Percentiles rank a stretch among this genome's conserved stretches.
These are phyloP conservation scores for Heritiera littoralis DNA, from an alignment of 345 rosid genomes.

Conservation along the genomic window DNA sequence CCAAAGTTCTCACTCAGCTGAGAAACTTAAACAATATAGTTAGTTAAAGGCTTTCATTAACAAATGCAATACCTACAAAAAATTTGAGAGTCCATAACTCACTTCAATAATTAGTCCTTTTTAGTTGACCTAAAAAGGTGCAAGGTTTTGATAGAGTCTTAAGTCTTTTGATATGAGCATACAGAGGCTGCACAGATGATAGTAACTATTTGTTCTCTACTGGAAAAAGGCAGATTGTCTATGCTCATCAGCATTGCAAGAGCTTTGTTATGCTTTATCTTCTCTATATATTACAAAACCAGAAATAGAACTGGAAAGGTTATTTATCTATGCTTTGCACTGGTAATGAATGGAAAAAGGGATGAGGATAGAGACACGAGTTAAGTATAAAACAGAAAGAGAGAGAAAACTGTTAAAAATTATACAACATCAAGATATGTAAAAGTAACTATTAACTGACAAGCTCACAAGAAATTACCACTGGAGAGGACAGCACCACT, in stretches of 20 bases:
- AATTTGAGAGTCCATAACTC: neutral
- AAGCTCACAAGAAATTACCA: slow-evolving; percentile 54
- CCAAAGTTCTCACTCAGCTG: neutral
- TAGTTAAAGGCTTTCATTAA: neutral
- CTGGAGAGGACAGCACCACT: slow-evolving; percentile 85
- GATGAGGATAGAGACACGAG: neutral
- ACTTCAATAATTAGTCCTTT: neutral
- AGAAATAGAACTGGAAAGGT: neutral
- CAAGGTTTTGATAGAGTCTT: neutral
- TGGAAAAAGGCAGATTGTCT: neutral
- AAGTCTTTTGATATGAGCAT: slow-evolving; percentile 4
- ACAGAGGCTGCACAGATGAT: neutral
- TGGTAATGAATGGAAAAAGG: neutral
- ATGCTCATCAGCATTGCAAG: slow-evolving; percentile 4
- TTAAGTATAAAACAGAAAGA: neutral
- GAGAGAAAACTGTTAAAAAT: neutral
- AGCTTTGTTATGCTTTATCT: neutral
- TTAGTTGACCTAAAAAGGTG: neutral
- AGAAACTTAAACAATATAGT: neutral
- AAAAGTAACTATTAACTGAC: neutral
- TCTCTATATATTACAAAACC: neutral
- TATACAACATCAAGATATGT: neutral
- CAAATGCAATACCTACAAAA: neutral
- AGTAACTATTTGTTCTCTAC: neutral
- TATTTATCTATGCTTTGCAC: neutral